Base-by-base conservation (phyloP, 148 eudicot genomes). In the Simmondsia chinensis region DNA sequence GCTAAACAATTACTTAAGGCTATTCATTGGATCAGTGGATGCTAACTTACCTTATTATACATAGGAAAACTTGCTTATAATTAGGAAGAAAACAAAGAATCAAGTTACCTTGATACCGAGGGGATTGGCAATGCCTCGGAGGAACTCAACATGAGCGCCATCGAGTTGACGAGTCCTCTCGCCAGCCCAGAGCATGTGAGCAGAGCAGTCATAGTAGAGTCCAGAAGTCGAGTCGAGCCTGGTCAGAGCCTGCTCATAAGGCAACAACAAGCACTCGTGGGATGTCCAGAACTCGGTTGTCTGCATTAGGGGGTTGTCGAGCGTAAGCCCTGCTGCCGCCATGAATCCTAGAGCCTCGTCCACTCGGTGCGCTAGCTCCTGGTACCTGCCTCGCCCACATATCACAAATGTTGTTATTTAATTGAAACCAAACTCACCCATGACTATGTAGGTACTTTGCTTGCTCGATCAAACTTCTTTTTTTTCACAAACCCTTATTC, bases 241-340 rank as follows among this genome's bases (percentile, higher is more conserved):
- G 4, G 96, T 87, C 30, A 87, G 81, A 50, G 94, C 43, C 39
- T 87, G 96, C 59, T 87, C 96, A 50, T 87, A 87, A 34, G 96
- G 96, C 64, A 87, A 64, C 54, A 69, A 76, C 61, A 87, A 61
- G 56, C 96, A 87, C 62, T 87, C 96, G 43, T 87, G 96, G 12
- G 96, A 87, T 24, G 96, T 87, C 94, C 94, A 87, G 47, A 87
- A 87, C 39, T 87, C 96, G 2, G 96, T 87, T 20, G 86, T 76
- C 42, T 63, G 68, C 96, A 87, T 77, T 29, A 80, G 45, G 37
- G 96, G 86, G 46, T 87, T 86, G 36, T 87, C 96, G 24, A 75
- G 68, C 0, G 96, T 83, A 14, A 87, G 86, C 18, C 96, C 96
- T 28, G 89, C 89, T 70, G 96, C 96, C 57, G 88, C 46, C 96